phyloP scores from a whole-genome alignment of 2,329 filamentous ascomycete genomes.

The Clonostachys chloroleuca region DNA sequence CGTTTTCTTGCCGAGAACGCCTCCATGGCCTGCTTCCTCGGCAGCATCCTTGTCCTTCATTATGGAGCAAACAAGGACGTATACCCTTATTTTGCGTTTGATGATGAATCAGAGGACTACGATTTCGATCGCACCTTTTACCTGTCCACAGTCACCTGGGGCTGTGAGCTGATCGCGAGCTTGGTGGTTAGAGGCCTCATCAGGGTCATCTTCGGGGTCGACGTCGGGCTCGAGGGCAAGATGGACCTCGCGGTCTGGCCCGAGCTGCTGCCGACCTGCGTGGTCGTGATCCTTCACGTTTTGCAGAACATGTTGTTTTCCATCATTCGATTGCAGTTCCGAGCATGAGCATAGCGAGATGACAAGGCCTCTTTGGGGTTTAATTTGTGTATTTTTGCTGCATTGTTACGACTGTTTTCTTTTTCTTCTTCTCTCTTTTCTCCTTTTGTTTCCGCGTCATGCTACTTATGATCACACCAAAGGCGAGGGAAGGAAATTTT shows the following conservation, averaged over 20 bases:
- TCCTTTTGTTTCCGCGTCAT: no score
- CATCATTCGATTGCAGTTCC: conserved; percentile 61
- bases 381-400: neutral
- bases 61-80: conserved; percentile 64
- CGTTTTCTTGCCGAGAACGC: conserved; percentile 63
- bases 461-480: no score
- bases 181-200: conserved; percentile 56
- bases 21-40: conserved; percentile 64
- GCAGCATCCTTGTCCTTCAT: conserved; percentile 61
- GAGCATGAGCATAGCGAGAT: conserved; percentile 3
- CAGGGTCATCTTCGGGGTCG: conserved; percentile 52
- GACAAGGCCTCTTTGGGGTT: neutral
- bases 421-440: neutral
- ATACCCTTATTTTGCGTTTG: conserved; percentile 67
- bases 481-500: no score
- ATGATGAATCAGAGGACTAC: conserved; percentile 40
- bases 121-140: conserved; percentile 61
- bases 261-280: conserved; percentile 61
- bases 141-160: conserved; percentile 62
- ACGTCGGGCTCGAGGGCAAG: conserved; percentile 61
- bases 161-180: conserved; percentile 59
- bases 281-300: conserved; percentile 63
- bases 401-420: neutral
- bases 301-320: conserved; percentile 71
- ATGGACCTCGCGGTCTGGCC: conserved; percentile 63